These are phyloP conservation scores for Micromonas pusilla DNA, from an alignment of 139 green algal genomes.

Conservation along the genomic window DNA sequence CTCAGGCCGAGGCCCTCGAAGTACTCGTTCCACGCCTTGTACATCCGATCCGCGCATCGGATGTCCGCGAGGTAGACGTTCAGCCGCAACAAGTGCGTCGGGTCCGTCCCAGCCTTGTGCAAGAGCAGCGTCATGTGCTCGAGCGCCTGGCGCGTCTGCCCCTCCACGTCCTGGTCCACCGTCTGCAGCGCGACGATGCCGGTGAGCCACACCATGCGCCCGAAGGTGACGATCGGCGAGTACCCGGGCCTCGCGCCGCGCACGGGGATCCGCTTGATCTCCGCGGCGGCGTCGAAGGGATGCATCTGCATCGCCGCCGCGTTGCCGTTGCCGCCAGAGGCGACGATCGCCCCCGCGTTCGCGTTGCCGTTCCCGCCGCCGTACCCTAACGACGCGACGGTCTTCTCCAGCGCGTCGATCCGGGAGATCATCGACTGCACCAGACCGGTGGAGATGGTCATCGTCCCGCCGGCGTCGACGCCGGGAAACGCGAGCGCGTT, in stretches of 20 bases:
- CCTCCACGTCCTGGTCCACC: background rate
- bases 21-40: slow-evolving; percentile 1
- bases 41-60: background rate
- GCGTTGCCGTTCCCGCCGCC: too few relatives aligned
- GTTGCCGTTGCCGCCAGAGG: background rate
- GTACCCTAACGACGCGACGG: too few relatives aligned
- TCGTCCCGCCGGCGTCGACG: too few relatives aligned
- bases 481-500: too few relatives aligned
- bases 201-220: slow-evolving; percentile 7
- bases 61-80: slow-evolving; percentile 13
- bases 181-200: background rate
- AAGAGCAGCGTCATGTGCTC: slow-evolving; percentile 2
- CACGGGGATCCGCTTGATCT: slow-evolving; percentile 1
- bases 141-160: slow-evolving; percentile 2
- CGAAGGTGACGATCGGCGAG: slow-evolving; percentile 12
- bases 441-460: too few relatives aligned
- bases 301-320: background rate
- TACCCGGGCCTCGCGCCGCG: background rate
- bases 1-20: slow-evolving; percentile 7
- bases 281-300: background rate
- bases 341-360: too few relatives aligned
- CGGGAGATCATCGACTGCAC: too few relatives aligned
- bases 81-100: background rate
- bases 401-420: too few relatives aligned
- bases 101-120: background rate